phyloP scores from a whole-genome alignment of 2,329 filamentous ascomycete species.

The Setomelanomma holmii region DNA sequence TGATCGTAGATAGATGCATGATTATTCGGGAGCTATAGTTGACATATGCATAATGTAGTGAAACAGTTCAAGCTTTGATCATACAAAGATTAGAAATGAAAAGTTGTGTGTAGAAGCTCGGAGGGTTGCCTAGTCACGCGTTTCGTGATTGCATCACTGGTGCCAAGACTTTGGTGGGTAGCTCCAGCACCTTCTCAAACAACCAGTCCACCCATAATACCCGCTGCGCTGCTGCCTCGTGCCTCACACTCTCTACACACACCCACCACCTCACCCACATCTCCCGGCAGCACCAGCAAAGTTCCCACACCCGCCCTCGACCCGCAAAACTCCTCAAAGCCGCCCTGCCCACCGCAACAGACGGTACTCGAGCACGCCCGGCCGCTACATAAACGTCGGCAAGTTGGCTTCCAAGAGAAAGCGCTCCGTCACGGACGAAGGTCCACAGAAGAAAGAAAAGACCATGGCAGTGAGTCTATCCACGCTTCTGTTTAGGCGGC shows the following conservation, averaged over 20 bases:
- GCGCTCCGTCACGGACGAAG: slow-evolving; percentile 46
- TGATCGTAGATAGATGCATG: background rate
- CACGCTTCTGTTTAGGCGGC: slow-evolving; percentile 4
- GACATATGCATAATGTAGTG: too few species aligned
- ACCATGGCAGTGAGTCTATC: slow-evolving; percentile 49
- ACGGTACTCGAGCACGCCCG: slow-evolving; percentile 17
- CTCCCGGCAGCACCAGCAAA: slow-evolving; percentile 4
- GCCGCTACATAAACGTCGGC: slow-evolving; percentile 39
- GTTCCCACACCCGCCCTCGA: slow-evolving; percentile 6
- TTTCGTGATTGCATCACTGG: slow-evolving; percentile 8
- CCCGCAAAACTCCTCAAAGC: slow-evolving; percentile 3
- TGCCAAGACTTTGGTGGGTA: slow-evolving; percentile 25
- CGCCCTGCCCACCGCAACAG: slow-evolving; percentile 1
- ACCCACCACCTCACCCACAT: slow-evolving; percentile 1
- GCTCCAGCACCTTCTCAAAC: slow-evolving; percentile 29
- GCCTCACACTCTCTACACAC: background rate
- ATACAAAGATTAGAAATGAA: background rate
- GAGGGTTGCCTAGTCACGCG: background rate
- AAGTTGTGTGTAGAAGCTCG: background rate
- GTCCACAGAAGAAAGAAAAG: slow-evolving; percentile 46
- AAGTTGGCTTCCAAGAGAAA: slow-evolving; percentile 51
- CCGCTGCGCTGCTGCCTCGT: slow-evolving; percentile 17
- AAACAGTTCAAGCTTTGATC: too few species aligned
- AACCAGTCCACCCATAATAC: slow-evolving; percentile 23
- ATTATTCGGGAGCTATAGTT: too few species aligned